These are phyloP conservation scores for Arthrobotrys conoides DNA, from an alignment of 2,329 filamentous ascomycete species.

Conservation along the genomic window DNA sequence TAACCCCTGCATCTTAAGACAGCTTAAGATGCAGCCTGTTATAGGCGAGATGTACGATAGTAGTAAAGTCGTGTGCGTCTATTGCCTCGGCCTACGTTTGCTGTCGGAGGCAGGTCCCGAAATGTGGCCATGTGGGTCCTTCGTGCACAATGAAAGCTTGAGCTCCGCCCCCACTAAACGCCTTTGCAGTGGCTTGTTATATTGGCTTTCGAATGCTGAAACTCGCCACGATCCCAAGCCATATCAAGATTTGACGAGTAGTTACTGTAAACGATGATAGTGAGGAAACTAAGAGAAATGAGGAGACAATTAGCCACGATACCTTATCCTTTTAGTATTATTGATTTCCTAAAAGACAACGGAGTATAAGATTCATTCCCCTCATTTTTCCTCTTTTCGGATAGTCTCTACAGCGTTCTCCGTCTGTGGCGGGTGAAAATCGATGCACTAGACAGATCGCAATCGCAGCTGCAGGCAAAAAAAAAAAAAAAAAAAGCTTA, in stretches of 20 bases:
- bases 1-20: background rate
- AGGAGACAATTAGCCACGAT: constrained; percentile 5
- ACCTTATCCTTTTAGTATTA: background rate
- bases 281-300: background rate
- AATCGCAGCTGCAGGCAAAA: background rate
- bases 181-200: constrained; percentile 13
- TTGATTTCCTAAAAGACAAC: constrained; percentile 2
- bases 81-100: background rate
- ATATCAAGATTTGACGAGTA: background rate
- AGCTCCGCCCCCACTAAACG: constrained; percentile 11
- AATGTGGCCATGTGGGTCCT: constrained; percentile 19
- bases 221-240: background rate
- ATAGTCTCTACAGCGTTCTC: background rate
- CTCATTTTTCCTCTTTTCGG: constrained; percentile 1
- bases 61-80: background rate
- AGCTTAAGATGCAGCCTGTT: too few species aligned
- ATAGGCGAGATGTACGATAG: background rate
- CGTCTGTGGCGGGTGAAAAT: constrained; percentile 15
- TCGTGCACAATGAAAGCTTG: background rate
- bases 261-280: background rate
- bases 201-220: background rate
- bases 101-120: constrained; percentile 3
- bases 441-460: background rate
- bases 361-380: background rate
- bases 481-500: background rate